A percentile compares a stretch with the other conserved stretches of the same genome.
Conservation (phyloP, 2,329 filamentous ascomycete species). For the Pseudopithomyces chartarum region DNA sequence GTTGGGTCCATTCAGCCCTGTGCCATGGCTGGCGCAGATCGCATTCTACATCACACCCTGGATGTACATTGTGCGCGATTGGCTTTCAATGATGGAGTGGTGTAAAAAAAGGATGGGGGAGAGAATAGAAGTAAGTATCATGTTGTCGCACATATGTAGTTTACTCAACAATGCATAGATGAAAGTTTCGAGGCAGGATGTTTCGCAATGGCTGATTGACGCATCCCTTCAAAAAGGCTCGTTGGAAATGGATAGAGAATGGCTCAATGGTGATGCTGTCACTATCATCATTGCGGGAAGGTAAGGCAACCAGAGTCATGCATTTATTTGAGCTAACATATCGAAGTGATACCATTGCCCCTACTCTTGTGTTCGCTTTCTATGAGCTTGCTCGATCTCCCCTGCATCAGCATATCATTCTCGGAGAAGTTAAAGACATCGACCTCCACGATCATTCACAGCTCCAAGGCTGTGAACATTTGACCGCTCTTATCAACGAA, state of each 20-base stretch:
- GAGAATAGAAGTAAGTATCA: constrained; percentile 3
- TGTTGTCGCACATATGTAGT: background rate
- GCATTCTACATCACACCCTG: constrained; percentile 2
- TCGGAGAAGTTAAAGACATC: constrained; percentile 7
- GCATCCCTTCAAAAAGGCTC: background rate
- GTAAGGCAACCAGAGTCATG: background rate
- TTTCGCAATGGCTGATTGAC: background rate
- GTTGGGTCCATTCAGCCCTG: constrained; percentile 7
- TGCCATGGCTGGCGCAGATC: constrained; percentile 5
- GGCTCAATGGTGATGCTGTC: constrained; percentile 2
- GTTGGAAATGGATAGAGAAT: background rate
- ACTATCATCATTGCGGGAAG: constrained; percentile 1
- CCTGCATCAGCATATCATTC: constrained; percentile 14
- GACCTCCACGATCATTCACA: constrained; percentile 14
- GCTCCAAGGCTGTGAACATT: background rate
- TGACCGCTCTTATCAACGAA: constrained; percentile 17
- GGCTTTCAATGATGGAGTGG: constrained; percentile 4
- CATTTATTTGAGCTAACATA: background rate
- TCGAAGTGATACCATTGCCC: constrained; percentile 42
- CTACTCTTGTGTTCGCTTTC: constrained; percentile 29
- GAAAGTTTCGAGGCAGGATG: background rate
- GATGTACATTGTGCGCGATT: constrained; percentile 4
- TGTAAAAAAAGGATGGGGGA: constrained; percentile 5
- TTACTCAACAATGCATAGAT: background rate
- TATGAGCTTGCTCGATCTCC: constrained; percentile 37